Evolutionary conservation across 2,329 filamentous ascomycete genomes (phyloP).

Genomic region (Cordyceps pruinosa): DNA sequence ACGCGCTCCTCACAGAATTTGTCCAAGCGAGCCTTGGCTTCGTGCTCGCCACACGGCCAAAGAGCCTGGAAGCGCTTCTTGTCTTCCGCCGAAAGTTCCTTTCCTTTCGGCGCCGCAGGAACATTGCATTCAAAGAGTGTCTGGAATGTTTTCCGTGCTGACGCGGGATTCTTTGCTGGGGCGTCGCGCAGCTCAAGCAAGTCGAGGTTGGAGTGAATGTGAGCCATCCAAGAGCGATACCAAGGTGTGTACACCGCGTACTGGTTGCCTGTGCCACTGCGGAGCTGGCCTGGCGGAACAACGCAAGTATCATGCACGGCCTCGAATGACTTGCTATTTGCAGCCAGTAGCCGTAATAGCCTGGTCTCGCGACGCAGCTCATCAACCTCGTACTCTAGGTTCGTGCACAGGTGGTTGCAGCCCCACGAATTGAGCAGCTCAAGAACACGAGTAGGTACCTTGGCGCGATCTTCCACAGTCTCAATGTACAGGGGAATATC

Average conservation of each 20-base stretch:
- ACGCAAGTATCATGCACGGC: slow-evolving; percentile 76
- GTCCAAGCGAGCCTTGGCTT: slow-evolving; percentile 55
- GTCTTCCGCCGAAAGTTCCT: slow-evolving; percentile 53
- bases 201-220: slow-evolving; percentile 63
- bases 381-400: slow-evolving; percentile 88
- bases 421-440: slow-evolving; percentile 65
- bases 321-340: slow-evolving; percentile 61
- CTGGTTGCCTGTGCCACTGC: slow-evolving; percentile 63
- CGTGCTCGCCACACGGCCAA: slow-evolving; percentile 72
- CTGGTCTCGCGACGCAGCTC: slow-evolving; percentile 71
- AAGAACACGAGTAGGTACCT: slow-evolving; percentile 54
- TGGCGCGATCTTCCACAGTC: slow-evolving; percentile 58
- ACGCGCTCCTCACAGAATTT: slow-evolving; percentile 63
- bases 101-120: slow-evolving; percentile 56
- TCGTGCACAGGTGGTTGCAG: slow-evolving; percentile 68
- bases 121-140: slow-evolving; percentile 54
- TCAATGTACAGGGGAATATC: slow-evolving; percentile 75
- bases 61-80: slow-evolving; percentile 48
- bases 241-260: slow-evolving; percentile 82
- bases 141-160: slow-evolving; percentile 37
- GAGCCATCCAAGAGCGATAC: slow-evolving; percentile 68
- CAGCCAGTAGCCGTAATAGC: slow-evolving; percentile 53
- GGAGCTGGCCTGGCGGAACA: slow-evolving; percentile 64
- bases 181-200: slow-evolving; percentile 55
- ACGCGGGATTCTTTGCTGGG: slow-evolving; percentile 29